phyloP scores from a whole-genome alignment of 176 grass and related monocot species.

The Canna indica region DNA sequence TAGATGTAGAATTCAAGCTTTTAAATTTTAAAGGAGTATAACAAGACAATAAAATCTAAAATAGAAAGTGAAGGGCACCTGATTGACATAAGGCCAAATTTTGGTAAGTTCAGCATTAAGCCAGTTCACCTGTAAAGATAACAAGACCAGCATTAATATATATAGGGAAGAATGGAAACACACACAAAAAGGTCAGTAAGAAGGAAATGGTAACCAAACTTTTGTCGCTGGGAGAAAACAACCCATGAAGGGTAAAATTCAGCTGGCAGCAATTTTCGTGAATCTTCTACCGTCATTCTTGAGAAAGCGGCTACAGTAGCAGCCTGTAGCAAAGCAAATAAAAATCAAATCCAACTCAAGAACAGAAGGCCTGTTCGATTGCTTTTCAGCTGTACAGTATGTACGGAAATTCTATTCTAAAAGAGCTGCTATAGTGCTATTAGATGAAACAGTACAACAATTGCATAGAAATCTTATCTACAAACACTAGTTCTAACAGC shows the following conservation, averaged over 20 bases:
- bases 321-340: constrained; percentile 32
- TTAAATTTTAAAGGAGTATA: neutral
- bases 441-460: neutral
- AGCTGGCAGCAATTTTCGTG: constrained; percentile 54
- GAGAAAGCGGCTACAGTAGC: constrained; percentile 49
- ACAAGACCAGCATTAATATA: constrained; percentile 30
- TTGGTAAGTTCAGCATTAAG: constrained; percentile 74
- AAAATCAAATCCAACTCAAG: neutral
- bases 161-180: constrained; percentile 11
- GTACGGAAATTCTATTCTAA: neutral
- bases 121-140: constrained; percentile 73
- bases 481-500: neutral
- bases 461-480: neutral
- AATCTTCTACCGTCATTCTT: constrained; percentile 73
- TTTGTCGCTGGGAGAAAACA: constrained; percentile 75
- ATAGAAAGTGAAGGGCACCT: constrained; percentile 36
- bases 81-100: constrained; percentile 85
- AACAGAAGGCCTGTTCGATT: neutral
- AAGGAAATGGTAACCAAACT: constrained; percentile 47
- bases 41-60: constrained; percentile 12
- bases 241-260: constrained; percentile 95
- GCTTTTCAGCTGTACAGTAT: neutral
- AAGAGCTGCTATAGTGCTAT: neutral
- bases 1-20: neutral
- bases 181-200: neutral